phyloP scores from a whole-genome alignment of 139 green algal species.

The Chlorella sp. region DNA sequence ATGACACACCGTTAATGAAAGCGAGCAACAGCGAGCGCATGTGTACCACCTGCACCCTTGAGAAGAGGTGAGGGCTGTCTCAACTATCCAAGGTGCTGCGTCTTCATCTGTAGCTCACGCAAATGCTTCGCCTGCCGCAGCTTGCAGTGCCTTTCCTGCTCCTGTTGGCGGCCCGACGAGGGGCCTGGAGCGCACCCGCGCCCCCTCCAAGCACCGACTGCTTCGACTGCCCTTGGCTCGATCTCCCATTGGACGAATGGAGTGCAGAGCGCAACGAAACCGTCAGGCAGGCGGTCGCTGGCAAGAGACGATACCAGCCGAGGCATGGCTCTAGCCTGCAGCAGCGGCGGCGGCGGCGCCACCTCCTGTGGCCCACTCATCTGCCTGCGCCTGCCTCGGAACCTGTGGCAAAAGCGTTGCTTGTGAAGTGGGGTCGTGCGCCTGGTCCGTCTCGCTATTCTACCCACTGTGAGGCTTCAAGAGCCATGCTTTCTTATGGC shows the following conservation, averaged over 20 bases:
- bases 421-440: no score
- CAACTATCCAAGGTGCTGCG: no score
- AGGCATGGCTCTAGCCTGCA: background rate
- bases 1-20: no score
- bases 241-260: constrained; percentile 22
- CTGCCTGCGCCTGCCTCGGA: background rate
- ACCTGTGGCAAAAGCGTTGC: background rate
- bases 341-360: background rate
- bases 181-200: no score
- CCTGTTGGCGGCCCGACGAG: no score
- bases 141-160: no score
- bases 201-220: background rate
- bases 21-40: no score
- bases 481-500: background rate
- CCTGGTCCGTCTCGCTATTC: background rate
- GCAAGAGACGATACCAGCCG: background rate
- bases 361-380: no score
- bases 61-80: no score
- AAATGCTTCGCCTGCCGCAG: no score
- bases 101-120: no score
- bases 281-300: background rate
- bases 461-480: background rate
- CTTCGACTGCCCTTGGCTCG: constrained; percentile 22
- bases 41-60: no score
- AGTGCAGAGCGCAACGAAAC: background rate